These are phyloP conservation scores for Fomitopsis serialis DNA, from an alignment of 768 basidiomycete genomes.

Conservation along the genomic window DNA sequence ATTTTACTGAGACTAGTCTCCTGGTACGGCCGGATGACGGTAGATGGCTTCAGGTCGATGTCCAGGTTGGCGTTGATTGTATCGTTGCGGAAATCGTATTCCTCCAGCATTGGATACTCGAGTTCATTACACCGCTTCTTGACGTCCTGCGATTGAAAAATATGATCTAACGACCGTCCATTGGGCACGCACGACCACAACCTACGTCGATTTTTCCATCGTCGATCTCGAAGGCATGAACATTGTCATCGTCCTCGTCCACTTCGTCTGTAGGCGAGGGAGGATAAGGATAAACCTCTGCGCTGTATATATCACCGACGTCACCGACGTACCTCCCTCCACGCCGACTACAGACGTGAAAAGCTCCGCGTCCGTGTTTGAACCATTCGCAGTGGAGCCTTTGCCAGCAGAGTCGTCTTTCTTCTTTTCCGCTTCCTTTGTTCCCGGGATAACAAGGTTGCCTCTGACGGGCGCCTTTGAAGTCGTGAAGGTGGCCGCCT, in stretches of 20 bases:
- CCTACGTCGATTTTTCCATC: conserved; percentile 89
- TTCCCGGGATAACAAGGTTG: conserved; percentile 83
- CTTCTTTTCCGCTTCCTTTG: conserved; percentile 66
- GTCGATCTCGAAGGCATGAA: conserved; percentile 95
- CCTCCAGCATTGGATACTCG: conserved; percentile 97
- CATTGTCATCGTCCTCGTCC: conserved; percentile 95
- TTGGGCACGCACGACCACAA: not conserved
- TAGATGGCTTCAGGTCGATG: conserved; percentile 97
- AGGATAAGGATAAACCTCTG: too few relatives aligned
- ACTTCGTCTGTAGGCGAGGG: conserved; percentile 66
- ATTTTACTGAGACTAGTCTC: conserved; percentile 98
- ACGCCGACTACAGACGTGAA: conserved; percentile 97
- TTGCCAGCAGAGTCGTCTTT: conserved; percentile 48
- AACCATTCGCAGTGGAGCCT: conserved; percentile 19
- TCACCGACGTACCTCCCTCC: conserved; percentile 59
- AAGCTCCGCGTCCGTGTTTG: conserved; percentile 62
- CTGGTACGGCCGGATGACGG: conserved; percentile 96
- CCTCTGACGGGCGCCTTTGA: conserved; percentile 80
- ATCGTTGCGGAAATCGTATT: conserved; percentile 98
- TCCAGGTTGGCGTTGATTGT: conserved; percentile 94
- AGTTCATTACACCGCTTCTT: conserved; percentile 96
- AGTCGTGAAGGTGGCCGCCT: conserved; percentile 70
- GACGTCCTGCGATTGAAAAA: conserved; percentile 59
- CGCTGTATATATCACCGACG: not conserved
- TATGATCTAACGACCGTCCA: not conserved